These are phyloP conservation scores for Alternaria consortialis DNA, from an alignment of 2,329 filamentous ascomycete species.

Conservation along the genomic window DNA sequence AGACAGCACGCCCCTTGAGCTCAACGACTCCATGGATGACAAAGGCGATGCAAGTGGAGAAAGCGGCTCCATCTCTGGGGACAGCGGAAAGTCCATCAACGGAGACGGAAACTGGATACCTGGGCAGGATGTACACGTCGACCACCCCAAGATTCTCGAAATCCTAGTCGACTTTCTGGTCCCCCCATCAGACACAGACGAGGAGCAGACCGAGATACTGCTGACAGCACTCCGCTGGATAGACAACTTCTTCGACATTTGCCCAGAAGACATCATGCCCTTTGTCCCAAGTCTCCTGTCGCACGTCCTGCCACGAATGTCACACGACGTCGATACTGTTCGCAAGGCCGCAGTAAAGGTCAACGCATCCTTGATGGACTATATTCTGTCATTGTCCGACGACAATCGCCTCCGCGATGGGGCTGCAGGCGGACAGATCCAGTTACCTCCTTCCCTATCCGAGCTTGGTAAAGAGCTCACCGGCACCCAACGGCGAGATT, in stretches of 20 bases:
- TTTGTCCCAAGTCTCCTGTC: conserved; percentile 93
- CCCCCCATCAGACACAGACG: conserved; percentile 76
- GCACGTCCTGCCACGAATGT: conserved; percentile 92
- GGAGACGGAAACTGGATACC: conserved; percentile 95
- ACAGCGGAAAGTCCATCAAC: conserved; percentile 54
- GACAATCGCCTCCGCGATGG: conserved; percentile 55
- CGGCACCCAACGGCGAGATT: conserved; percentile 48
- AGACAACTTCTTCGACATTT: conserved; percentile 95
- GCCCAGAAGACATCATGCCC: conserved; percentile 92
- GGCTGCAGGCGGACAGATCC: conserved; percentile 53
- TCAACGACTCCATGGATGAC: conserved; percentile 59
- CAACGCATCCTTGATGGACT: conserved; percentile 90
- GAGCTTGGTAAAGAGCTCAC: conserved; percentile 55
- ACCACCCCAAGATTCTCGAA: conserved; percentile 89
- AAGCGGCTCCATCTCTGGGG: conserved; percentile 44
- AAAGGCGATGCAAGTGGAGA: conserved; percentile 56
- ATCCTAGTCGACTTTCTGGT: conserved; percentile 91
- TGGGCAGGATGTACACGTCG: conserved; percentile 94
- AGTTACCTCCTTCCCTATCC: conserved; percentile 53
- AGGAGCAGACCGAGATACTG: conserved; percentile 74
- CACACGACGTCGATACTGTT: conserved; percentile 88
- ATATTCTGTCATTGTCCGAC: conserved; percentile 89
- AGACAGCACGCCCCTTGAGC: conserved; percentile 58
- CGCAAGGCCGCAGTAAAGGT: conserved; percentile 87
- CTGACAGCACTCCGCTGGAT: conserved; percentile 94